A percentile compares a stretch with the other conserved stretches of the same genome.
phyloP scores from a whole-genome alignment of 805 yeast genomes.

The Ogataea trehaloabstinens region DNA sequence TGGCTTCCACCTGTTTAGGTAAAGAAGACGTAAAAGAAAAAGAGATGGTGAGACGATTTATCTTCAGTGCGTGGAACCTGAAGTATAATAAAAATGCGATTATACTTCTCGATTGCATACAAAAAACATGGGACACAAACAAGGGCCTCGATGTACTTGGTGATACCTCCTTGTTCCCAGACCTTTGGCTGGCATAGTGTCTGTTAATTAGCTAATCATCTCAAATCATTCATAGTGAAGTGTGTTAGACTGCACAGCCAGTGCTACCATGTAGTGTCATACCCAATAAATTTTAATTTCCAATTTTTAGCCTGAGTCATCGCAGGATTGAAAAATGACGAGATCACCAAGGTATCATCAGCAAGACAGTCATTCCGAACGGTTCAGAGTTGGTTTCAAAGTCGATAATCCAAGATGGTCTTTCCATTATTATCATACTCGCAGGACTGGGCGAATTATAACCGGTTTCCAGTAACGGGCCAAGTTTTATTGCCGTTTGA shows the following conservation, averaged over 20 bases:
- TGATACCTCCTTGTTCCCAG: background rate
- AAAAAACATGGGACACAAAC: background rate
- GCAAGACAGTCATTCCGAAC: too few relatives aligned
- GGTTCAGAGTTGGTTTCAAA: too few relatives aligned
- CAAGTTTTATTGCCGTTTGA: constrained; percentile 26
- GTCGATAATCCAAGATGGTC: constrained; percentile 25
- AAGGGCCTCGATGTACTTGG: background rate
- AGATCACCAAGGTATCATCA: too few relatives aligned
- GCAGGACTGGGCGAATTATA: constrained; percentile 11
- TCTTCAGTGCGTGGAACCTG: background rate
- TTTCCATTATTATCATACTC: constrained; percentile 34
- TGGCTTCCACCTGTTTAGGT: background rate
- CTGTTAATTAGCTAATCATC: too few relatives aligned
- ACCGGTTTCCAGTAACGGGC: constrained; percentile 26
- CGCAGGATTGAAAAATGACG: too few relatives aligned
- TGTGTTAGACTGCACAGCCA: too few relatives aligned
- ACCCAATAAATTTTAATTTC: too few relatives aligned
- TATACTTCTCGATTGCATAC: background rate
- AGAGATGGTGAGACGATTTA: background rate
- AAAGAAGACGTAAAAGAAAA: background rate
- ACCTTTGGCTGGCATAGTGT: background rate
- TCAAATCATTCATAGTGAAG: too few relatives aligned
- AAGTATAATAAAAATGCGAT: background rate
- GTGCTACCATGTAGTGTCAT: too few relatives aligned
- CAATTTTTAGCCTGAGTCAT: too few relatives aligned